phyloP scores from a whole-genome alignment of 208 protist species.

The Lotmaria passim region DNA sequence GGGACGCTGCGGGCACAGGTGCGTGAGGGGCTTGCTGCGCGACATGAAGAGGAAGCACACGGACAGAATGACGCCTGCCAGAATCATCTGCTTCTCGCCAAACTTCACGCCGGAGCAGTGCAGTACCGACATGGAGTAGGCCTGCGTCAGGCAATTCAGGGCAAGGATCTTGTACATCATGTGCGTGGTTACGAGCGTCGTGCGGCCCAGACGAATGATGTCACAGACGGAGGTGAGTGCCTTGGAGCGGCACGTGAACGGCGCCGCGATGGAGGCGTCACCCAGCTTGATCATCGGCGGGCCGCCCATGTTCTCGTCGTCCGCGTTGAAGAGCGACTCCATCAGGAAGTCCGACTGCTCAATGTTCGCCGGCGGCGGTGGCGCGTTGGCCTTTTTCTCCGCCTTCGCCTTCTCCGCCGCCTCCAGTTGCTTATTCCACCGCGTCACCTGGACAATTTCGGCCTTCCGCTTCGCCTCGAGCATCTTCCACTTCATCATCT shows the following conservation, averaged over 20 bases:
- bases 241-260: conserved; percentile 94
- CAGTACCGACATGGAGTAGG: conserved; percentile 97
- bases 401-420: conserved; percentile 56
- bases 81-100: conserved; percentile 97
- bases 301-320: conserved; percentile 65
- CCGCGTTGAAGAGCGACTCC: conserved; percentile 90
- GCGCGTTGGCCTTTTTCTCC: conserved; percentile 54
- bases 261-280: conserved; percentile 94
- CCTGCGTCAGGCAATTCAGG: conserved; percentile 97
- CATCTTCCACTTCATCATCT: conserved; percentile 81
- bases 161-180: conserved; percentile 99
- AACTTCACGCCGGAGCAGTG: conserved; percentile 97
- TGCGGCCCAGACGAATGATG: conserved; percentile 97
- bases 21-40: conserved; percentile 91
- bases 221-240: conserved; percentile 89
- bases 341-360: conserved; percentile 84
- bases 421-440: conserved; percentile 85
- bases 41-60: conserved; percentile 99
- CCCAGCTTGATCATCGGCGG: conserved; percentile 93
- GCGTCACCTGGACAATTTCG: conserved; percentile 79
- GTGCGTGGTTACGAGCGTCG: conserved; percentile 97
- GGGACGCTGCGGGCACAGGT: conserved; percentile 93
- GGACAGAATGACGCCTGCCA: conserved; percentile 94
- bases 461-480: conserved; percentile 80
- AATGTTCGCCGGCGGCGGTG: conserved; percentile 31